Percentiles rank a stretch among this genome's conserved stretches.
These are phyloP conservation scores for Trypanosoma caninum DNA, from an alignment of 208 protist genomes.

Conservation along the genomic window DNA sequence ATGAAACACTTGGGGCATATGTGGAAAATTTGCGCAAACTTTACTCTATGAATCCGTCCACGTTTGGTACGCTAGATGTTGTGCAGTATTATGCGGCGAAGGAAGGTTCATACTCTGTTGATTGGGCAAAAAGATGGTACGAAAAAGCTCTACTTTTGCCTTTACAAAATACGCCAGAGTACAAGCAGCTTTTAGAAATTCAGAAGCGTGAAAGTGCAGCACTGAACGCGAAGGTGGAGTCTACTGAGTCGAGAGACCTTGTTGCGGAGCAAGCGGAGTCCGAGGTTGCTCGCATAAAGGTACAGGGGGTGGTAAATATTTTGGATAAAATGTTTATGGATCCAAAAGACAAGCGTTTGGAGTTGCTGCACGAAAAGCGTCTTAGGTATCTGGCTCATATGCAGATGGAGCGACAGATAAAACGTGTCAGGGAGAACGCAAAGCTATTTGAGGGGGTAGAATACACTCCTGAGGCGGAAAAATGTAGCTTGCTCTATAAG, in stretches of 20 bases:
- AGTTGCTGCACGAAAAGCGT: conserved; percentile 68
- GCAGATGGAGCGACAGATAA: conserved; percentile 83
- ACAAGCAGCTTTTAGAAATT: conserved; percentile 55
- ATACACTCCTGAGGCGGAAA: conserved; percentile 40
- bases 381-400: conserved; percentile 81
- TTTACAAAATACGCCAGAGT: conserved; percentile 71
- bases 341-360: conserved; percentile 57
- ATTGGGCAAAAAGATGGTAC: conserved; percentile 86
- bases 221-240: conserved; percentile 14
- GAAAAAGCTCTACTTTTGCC: conserved; percentile 73
- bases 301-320: conserved; percentile 47
- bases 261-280: conserved; percentile 30
- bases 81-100: conserved; percentile 84
- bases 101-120: conserved; percentile 62
- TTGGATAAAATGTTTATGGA: conserved; percentile 84
- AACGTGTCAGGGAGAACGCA: conserved; percentile 66
- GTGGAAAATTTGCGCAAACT: conserved; percentile 57
- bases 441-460: conserved; percentile 62
- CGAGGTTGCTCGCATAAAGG: conserved; percentile 31
- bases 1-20: conserved; percentile 76
- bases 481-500: conserved; percentile 49
- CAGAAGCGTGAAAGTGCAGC: conserved; percentile 35
- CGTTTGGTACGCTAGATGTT: conserved; percentile 67
- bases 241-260: neutral
- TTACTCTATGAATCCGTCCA: conserved; percentile 65